Evolutionary conservation across 148 eudicot genomes (phyloP).

Genomic region (Heliamphora exappendiculata): DNA sequence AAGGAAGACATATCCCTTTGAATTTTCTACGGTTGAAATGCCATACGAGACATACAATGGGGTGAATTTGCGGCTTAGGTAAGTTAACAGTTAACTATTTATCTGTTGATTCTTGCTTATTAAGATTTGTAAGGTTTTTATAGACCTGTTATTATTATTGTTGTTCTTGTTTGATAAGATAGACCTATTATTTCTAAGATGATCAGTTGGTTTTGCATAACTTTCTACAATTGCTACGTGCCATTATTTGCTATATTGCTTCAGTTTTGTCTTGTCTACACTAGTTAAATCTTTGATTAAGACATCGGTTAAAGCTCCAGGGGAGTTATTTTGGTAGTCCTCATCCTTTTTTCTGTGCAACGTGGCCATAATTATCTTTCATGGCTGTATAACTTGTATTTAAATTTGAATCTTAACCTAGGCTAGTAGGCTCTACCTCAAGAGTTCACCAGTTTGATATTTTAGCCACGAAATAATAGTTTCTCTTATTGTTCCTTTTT

Average conservation of each 20-base stretch:
- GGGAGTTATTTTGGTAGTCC: background rate
- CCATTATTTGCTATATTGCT: background rate
- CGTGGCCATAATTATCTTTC: background rate
- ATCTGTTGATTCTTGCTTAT: background rate
- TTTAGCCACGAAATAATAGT: background rate
- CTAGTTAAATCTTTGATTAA: background rate
- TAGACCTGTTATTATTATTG: background rate
- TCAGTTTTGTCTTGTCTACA: background rate
- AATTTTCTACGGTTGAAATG: slow-evolving; percentile 98
- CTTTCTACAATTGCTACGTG: background rate
- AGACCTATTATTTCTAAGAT: background rate
- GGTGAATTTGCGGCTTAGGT: slow-evolving; percentile 89
- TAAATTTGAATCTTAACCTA: background rate
- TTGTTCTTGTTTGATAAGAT: too few relatives aligned
- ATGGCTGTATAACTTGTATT: background rate
- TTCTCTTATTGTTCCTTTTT: background rate
- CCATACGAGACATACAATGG: slow-evolving; percentile 93
- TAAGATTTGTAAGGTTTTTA: background rate
- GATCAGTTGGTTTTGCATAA: background rate
- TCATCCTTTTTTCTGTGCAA: background rate
- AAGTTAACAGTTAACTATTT: background rate
- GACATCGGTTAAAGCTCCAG: background rate
- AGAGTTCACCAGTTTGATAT: background rate
- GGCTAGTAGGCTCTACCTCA: background rate
- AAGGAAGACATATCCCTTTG: slow-evolving; percentile 81